These are phyloP conservation scores for Neltuma alba DNA, from an alignment of 306 rosid genomes.

Conservation along the genomic window DNA sequence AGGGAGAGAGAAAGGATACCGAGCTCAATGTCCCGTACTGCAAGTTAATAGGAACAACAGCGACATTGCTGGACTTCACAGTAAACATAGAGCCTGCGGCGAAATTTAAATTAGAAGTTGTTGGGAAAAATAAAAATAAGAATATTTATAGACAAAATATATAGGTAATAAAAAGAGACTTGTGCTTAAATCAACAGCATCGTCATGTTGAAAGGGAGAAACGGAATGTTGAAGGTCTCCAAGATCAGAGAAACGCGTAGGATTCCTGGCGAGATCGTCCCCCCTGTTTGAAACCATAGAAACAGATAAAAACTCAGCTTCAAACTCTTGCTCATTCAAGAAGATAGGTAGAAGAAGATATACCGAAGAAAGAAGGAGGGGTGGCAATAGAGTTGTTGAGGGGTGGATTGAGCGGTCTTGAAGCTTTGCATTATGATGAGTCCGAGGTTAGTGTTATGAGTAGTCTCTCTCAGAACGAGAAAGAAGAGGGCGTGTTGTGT, in stretches of 20 bases:
- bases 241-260: slow-evolving; percentile 62
- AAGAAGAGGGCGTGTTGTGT: not conserved
- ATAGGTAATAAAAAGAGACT: slow-evolving; percentile 45
- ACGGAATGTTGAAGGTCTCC: slow-evolving; percentile 71
- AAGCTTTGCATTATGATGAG: slow-evolving; percentile 64
- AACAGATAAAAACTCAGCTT: slow-evolving; percentile 38
- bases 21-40: slow-evolving; percentile 59
- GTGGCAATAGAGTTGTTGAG: slow-evolving; percentile 49
- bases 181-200: slow-evolving; percentile 83
- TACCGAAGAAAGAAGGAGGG: slow-evolving; percentile 36
- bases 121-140: not conserved
- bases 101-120: slow-evolving; percentile 8
- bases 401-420: slow-evolving; percentile 51
- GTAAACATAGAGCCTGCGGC: slow-evolving; percentile 63
- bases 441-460: not conserved
- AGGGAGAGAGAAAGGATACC: slow-evolving; percentile 40
- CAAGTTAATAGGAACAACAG: slow-evolving; percentile 54
- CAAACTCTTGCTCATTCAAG: not conserved
- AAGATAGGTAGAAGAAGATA: not conserved
- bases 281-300: slow-evolving; percentile 64
- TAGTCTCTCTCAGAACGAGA: not conserved
- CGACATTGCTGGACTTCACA: slow-evolving; percentile 57
- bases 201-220: slow-evolving; percentile 58
- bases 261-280: slow-evolving; percentile 50
- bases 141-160: not conserved